These are phyloP conservation scores for Xylariaceae sp. DNA, from an alignment of 2,329 filamentous ascomycete species.

Conservation along the genomic window DNA sequence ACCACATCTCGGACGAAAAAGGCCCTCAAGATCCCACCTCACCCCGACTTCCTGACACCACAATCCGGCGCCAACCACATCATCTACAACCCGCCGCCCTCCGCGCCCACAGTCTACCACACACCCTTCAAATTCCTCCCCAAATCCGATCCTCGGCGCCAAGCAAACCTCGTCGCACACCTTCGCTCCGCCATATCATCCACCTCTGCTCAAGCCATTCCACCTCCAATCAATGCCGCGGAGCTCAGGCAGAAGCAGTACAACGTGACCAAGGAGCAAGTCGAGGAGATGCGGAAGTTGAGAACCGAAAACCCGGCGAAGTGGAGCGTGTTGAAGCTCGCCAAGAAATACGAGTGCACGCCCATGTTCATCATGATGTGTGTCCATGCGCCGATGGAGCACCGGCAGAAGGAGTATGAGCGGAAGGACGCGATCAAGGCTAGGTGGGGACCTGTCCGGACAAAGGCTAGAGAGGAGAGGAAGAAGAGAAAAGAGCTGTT, in stretches of 20 bases:
- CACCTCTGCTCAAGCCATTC: constrained; percentile 24
- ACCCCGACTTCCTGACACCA: constrained; percentile 54
- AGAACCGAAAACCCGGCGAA: constrained; percentile 50
- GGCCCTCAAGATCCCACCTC: constrained; percentile 57
- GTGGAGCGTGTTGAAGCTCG: constrained; percentile 55
- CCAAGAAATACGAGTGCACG: constrained; percentile 55
- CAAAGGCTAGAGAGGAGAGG: constrained; percentile 54
- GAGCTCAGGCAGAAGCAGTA: constrained; percentile 32
- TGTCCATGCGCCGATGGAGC: constrained; percentile 46
- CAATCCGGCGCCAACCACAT: constrained; percentile 38
- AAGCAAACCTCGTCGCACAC: constrained; percentile 46
- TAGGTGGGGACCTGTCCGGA: constrained; percentile 57
- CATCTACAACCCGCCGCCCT: constrained; percentile 57
- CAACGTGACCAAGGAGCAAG: constrained; percentile 54
- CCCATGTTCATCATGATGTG: constrained; percentile 58
- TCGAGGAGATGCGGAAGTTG: constrained; percentile 59
- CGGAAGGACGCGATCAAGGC: constrained; percentile 48
- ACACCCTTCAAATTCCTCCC: constrained; percentile 68
- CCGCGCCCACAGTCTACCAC: constrained; percentile 56
- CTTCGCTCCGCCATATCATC: constrained; percentile 34
- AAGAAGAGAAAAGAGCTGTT: constrained; percentile 53
- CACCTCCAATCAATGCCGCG: constrained; percentile 20
- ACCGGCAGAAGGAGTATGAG: constrained; percentile 44
- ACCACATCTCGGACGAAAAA: constrained; percentile 54
- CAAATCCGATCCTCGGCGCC: constrained; percentile 51